phyloP scores from a whole-genome alignment of 768 basidiomycete genomes.

The Boletus tomentosulus region DNA sequence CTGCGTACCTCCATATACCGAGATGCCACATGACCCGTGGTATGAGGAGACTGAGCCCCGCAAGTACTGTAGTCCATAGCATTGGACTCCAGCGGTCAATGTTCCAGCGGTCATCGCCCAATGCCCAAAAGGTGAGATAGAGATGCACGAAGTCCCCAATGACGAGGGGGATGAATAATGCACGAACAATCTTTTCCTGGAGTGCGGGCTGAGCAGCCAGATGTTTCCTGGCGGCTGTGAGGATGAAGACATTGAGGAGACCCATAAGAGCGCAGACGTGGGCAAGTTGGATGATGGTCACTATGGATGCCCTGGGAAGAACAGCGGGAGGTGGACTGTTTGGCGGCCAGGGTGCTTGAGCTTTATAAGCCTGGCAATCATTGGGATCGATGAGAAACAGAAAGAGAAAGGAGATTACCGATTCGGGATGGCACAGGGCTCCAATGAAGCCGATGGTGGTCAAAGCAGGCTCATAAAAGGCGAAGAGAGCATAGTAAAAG shows the following conservation, averaged over 20 bases:
- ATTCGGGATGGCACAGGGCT: conserved; percentile 58
- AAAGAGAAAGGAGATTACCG: conserved; percentile 37
- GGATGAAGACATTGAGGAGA: conserved; percentile 62
- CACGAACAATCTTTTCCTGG: conserved; percentile 67
- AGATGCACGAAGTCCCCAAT: conserved; percentile 67
- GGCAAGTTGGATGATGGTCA: conserved; percentile 71
- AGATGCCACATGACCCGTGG: conserved; percentile 73
- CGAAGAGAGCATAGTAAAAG: conserved; percentile 71
- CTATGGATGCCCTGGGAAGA: conserved; percentile 59
- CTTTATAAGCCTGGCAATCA: conserved; percentile 55
- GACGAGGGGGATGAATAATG: conserved; percentile 64
- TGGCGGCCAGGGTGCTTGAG: conserved; percentile 70
- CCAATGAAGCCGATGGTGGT: conserved; percentile 64
- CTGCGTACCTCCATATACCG: conserved; percentile 70
- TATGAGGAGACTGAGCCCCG: conserved; percentile 62
- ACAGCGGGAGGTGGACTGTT: conserved; percentile 41
- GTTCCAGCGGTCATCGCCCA: conserved; percentile 68
- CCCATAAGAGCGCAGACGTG: conserved; percentile 76
- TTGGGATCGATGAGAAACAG: conserved; percentile 1
- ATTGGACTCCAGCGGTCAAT: conserved; percentile 61
- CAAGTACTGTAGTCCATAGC: conserved; percentile 61
- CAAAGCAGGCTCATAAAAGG: conserved; percentile 68
- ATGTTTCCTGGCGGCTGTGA: conserved; percentile 57
- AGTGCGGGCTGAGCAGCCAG: conserved; percentile 53
- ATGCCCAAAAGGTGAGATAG: conserved; percentile 65